Conservation (phyloP, 371 early-diverging fungal species). For the Apophysomyces sp. region DNA sequence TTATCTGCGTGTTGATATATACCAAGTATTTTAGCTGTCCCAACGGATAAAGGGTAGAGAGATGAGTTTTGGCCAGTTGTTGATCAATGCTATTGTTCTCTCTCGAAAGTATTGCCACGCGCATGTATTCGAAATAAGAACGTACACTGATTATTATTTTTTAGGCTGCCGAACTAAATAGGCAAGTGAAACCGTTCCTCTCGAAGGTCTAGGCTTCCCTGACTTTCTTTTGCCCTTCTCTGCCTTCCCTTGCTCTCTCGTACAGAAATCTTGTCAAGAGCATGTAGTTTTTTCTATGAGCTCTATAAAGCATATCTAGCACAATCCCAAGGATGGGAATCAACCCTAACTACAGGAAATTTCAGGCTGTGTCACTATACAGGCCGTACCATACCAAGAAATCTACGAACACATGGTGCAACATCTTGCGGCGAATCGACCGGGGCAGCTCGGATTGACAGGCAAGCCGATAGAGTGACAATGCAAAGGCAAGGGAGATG, state of each 20-base stretch:
- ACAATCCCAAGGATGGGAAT: constrained; percentile 43
- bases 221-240: background rate
- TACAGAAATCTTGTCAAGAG: constrained; percentile 35
- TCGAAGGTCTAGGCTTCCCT: background rate
- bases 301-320: constrained; percentile 40
- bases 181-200: background rate
- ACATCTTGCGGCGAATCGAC: constrained; percentile 27
- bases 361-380: background rate
- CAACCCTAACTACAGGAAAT: constrained; percentile 31
- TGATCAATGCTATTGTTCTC: no score
- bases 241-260: constrained; percentile 27
- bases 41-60: no score
- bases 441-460: constrained; percentile 33
- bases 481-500: constrained; percentile 35
- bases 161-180: background rate
- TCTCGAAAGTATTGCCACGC: no score
- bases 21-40: no score
- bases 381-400: constrained; percentile 32
- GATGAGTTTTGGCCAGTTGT: no score
- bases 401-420: constrained; percentile 40
- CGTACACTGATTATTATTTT: no score
- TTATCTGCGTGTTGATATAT: no score
- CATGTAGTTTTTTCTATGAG: constrained; percentile 42
- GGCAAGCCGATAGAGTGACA: constrained; percentile 38
- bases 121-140: no score